Base-by-base conservation (phyloP, 2,329 filamentous ascomycete species). In the Verticillium albo-atrum region DNA sequence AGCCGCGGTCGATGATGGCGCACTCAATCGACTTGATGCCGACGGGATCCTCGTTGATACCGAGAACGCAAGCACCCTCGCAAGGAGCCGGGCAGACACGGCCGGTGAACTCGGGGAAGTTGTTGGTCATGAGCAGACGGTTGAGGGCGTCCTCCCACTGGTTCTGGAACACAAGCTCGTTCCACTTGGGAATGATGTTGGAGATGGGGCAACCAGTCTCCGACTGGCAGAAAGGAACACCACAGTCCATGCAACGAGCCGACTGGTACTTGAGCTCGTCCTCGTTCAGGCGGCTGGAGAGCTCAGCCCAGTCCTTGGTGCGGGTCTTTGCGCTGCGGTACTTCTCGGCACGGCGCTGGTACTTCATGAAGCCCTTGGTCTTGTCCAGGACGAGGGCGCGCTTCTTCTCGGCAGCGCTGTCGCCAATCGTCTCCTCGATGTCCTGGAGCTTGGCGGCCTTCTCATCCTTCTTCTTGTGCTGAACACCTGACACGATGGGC, bases 11-110 rank as follows among this genome's bases (percentile, higher is more conserved):
- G 66, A 98, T 97, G 72, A 98, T 97, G 63, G 94, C 94, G 72
- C 94, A 97, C 74, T 98, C 94, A 63, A 98, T 97, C 0, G 92
- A 97, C 81, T 98, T 98, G 82, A 98, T 98, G 65, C 94, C 94
- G 42, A 98, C 94, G 4, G 94, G 93, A 67, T 97, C 93, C 73
- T 97, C 93, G 70, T 96, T 97, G 78, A 98, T 98, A 54, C 94
- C 94, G 53, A 98, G 83, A 61, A 97, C 94, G 71, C 94, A 98
- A 61, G 94, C 92, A 74, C 94, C 94, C 76, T 98, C 94, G 69
- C 94, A 98, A 75, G 94, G 94, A 70, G 94, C 94, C 61, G 94
- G 94, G 76, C 94, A 98, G 61, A 97, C 94, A 79, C 94, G 93
- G 59, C 94, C 94, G 67, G 94, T 98, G 75, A 97, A 97, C 73